Evolutionary conservation across 305 asterid genomes (phyloP).

Genomic region (Fraxinus floribunda): DNA sequence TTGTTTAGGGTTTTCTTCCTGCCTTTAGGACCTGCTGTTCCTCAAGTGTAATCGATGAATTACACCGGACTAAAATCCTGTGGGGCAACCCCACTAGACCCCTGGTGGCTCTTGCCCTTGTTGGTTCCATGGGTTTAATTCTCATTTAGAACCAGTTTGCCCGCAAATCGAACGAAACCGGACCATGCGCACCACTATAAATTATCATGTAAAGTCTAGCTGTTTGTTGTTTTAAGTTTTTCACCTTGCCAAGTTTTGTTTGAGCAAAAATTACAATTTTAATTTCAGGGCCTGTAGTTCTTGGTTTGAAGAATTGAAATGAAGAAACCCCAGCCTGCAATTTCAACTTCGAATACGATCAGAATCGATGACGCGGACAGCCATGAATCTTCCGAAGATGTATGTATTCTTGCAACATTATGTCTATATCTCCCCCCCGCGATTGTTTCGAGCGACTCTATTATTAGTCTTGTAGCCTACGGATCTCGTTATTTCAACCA

Average conservation of each 20-base stretch:
- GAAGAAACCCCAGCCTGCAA: constrained; percentile 38
- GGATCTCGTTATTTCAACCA: background rate
- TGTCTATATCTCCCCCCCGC: background rate
- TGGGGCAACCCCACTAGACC: background rate
- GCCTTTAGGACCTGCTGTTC: background rate
- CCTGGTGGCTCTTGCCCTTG: background rate
- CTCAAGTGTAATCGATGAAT: too few species aligned
- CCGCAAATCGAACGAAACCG: background rate
- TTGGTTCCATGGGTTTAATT: background rate
- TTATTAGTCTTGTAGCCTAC: background rate
- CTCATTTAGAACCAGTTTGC: background rate
- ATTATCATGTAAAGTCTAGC: background rate
- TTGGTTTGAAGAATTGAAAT: constrained; percentile 19
- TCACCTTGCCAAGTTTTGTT: background rate
- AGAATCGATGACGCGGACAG: constrained; percentile 45
- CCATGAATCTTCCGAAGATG: constrained; percentile 49
- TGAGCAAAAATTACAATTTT: background rate
- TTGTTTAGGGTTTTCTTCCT: background rate
- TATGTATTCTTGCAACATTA: constrained; percentile 23
- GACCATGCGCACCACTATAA: background rate
- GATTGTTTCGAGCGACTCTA: background rate
- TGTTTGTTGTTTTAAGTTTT: background rate
- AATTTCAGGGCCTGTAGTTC: background rate
- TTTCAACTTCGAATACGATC: constrained; percentile 51
- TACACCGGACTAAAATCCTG: background rate